phyloP scores from a whole-genome alignment of 139 green algal species.

The Chlamydomonas urium region DNA sequence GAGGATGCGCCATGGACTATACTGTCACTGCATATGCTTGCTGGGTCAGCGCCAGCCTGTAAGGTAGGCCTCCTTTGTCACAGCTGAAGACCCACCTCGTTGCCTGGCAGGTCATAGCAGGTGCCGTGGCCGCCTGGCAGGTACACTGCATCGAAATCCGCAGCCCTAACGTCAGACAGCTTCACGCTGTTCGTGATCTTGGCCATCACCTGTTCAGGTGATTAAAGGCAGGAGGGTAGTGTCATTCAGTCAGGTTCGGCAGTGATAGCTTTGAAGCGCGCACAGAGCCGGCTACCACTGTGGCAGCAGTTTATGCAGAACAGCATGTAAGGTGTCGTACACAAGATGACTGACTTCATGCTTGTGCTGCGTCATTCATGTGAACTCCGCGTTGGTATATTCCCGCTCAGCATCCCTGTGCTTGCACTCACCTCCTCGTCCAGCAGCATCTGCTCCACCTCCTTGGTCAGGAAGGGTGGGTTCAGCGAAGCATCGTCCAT shows the following conservation, averaged over 20 bases:
- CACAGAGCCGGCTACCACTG: too few species aligned
- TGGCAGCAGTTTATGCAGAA: too few species aligned
- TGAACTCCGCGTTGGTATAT: too few species aligned
- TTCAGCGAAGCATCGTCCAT: conserved; percentile 18
- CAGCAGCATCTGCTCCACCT: conserved; percentile 23
- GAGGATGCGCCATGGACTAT: too few species aligned
- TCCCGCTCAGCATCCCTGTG: too few species aligned
- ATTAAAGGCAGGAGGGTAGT: too few species aligned
- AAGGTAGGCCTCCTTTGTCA: background rate
- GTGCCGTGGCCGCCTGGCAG: conserved; percentile 13
- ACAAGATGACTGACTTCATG: too few species aligned
- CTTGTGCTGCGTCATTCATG: too few species aligned
- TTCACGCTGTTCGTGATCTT: conserved; percentile 6
- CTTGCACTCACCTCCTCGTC: conserved; percentile 20
- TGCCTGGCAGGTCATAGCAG: conserved; percentile 11
- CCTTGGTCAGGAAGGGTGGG: conserved; percentile 17
- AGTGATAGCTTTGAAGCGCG: too few species aligned
- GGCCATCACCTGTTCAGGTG: background rate
- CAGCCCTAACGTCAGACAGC: background rate
- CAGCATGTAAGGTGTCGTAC: too few species aligned
- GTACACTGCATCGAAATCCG: conserved; percentile 3
- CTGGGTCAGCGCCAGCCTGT: background rate
- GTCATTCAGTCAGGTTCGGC: too few species aligned
- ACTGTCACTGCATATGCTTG: too few species aligned
- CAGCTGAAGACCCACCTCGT: background rate